phyloP scores from a whole-genome alignment of 139 green algal species.

The Nannochloris sp. region DNA sequence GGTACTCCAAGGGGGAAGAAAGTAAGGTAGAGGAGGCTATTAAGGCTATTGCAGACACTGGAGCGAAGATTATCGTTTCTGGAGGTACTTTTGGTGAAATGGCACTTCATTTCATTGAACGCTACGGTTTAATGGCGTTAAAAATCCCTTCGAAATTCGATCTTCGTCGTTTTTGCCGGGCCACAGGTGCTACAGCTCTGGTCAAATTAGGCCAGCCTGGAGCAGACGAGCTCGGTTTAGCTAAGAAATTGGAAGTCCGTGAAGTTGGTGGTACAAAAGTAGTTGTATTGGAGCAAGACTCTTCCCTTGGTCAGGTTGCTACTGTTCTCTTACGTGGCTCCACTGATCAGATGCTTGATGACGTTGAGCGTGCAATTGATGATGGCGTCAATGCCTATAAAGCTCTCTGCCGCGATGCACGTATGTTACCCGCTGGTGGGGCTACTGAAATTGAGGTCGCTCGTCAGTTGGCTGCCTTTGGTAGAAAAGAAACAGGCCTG shows the following conservation, averaged over 20 bases:
- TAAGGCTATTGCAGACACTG: conserved; percentile 54
- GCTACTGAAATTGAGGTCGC: conserved; percentile 86
- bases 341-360: conserved; percentile 87
- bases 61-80: conserved; percentile 66
- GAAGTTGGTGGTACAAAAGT: conserved; percentile 78
- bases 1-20: conserved; percentile 86
- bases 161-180: conserved; percentile 86
- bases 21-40: conserved; percentile 82
- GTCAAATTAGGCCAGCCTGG: conserved; percentile 61
- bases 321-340: conserved; percentile 89
- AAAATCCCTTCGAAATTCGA: conserved; percentile 97
- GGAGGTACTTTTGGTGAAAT: conserved; percentile 88
- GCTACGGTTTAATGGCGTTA: conserved; percentile 75
- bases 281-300: conserved; percentile 57
- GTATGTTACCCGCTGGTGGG: conserved; percentile 74
- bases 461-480: conserved; percentile 38
- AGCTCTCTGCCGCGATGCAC: conserved; percentile 71
- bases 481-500: conserved; percentile 72
- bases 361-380: conserved; percentile 94
- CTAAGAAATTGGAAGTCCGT: conserved; percentile 37
- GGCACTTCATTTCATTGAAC: conserved; percentile 97
- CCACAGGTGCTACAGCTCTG: conserved; percentile 71
- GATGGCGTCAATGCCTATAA: conserved; percentile 96
- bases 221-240: conserved; percentile 73
- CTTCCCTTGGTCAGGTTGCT: conserved; percentile 42